Conservation (phyloP, 306 rosid species). For the Cicer arietinum region DNA sequence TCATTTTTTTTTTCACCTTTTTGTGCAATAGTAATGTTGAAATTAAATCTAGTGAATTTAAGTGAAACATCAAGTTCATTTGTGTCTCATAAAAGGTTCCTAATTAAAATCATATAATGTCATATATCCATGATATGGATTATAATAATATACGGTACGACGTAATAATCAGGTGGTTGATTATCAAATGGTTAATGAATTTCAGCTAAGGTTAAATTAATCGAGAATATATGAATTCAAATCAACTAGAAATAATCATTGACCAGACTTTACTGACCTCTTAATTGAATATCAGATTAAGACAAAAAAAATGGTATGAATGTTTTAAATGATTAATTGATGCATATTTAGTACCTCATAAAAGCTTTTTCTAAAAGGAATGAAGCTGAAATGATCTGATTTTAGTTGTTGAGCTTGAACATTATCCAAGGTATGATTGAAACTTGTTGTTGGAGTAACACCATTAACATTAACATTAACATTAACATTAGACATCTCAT, state of each 20-base stretch:
- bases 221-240: too few relatives aligned
- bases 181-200: too few relatives aligned
- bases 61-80: conserved; percentile 34
- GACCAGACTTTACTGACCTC: too few relatives aligned
- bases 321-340: too few relatives aligned
- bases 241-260: too few relatives aligned
- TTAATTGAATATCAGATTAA: too few relatives aligned
- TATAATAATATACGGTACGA: not conserved
- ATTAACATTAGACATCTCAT: conserved; percentile 53
- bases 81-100: not conserved
- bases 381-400: conserved; percentile 77
- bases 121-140: too few relatives aligned
- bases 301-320: not conserved
- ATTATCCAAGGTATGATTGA: conserved; percentile 56
- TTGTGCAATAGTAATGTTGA: too few relatives aligned
- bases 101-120: too few relatives aligned
- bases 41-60: not conserved
- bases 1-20: conserved; percentile 1
- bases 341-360: conserved; percentile 57
- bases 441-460: conserved; percentile 42
- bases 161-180: too few relatives aligned
- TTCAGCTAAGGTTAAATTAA: too few relatives aligned
- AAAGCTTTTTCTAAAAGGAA: conserved; percentile 76
- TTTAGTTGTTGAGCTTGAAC: conserved; percentile 61
- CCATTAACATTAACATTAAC: not conserved